These are phyloP conservation scores for Fraxinus floribunda DNA, from an alignment of 305 asterid genomes.

Conservation along the genomic window DNA sequence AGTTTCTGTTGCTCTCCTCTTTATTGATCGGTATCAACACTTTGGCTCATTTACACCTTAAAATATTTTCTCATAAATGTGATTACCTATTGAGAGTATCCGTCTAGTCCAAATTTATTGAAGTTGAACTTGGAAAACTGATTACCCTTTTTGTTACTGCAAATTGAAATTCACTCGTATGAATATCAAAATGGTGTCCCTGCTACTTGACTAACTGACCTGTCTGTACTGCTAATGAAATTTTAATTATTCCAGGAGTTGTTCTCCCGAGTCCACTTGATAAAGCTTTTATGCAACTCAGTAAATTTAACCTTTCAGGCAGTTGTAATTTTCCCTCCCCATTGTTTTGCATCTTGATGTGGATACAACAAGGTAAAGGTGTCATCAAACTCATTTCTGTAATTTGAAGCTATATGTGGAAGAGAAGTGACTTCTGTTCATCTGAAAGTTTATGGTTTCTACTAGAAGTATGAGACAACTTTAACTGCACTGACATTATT, in stretches of 20 bases:
- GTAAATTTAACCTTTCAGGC: not conserved
- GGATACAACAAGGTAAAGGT: not conserved
- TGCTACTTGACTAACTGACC: not conserved
- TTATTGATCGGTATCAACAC: not conserved
- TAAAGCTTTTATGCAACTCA: not conserved
- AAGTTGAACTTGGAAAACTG: not conserved
- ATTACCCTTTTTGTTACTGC: not conserved
- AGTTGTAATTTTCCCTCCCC: not conserved
- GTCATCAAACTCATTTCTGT: not conserved
- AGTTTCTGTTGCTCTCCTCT: not conserved
- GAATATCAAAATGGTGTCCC: not conserved
- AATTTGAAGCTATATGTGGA: constrained; percentile 3
- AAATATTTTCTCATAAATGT: not conserved
- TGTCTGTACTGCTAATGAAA: not conserved
- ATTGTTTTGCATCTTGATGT: not conserved
- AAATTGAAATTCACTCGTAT: not conserved
- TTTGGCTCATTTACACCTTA: not conserved
- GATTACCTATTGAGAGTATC: constrained; percentile 4
- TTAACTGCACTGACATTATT: not conserved
- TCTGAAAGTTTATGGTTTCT: not conserved
- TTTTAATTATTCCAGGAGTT: not conserved
- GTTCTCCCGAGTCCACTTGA: not conserved
- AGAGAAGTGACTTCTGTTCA: not conserved
- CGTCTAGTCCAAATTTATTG: not conserved
- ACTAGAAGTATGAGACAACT: not conserved